Evolutionary conservation across 2,329 filamentous ascomycete genomes (phyloP), one percentile per base, ranked within the genome.

Genomic region (Fusarium proliferatum): DNA sequence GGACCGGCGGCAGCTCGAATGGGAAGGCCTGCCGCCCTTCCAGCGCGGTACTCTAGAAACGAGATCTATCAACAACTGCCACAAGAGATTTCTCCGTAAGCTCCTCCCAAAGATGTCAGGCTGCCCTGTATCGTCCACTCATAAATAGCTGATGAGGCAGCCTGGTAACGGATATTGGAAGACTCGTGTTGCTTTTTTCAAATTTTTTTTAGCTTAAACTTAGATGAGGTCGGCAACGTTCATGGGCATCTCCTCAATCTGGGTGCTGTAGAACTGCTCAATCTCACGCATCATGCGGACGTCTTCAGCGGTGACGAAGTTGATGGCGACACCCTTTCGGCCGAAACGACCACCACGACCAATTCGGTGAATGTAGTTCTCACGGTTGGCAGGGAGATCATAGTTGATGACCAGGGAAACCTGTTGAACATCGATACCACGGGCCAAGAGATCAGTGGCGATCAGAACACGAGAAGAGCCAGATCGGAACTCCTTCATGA

Each of bases 241-340:
- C 96, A 99, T 98, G 82, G 96, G 96, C 96, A 99, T 99, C 91
- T 99, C 96, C 88, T 99, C 96, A 79, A 99, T 98, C 89, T 99
- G 96, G 85, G 96, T 99, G 91, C 94, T 97, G 93, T 99, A 99
- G 91, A 98, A 99, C 88, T 98, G 94, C 87, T 99, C 96, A 80
- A 99, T 99, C 87, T 99, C 96, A 85, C 96, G 92, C 94, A 99
- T 97, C 94, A 99, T 98, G 86, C 96, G 95, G 82, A 99, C 96
- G 86, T 99, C 96, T 78, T 99, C 96, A 81, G 95, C 94, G 73
- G 96, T 98, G 85, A 99, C 96, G 85, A 99, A 99, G 94, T 99
- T 99, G 91, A 99, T 99, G 82, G 96, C 96, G 85, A 99, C 96
- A 93, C 96, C 96, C 93, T 99, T 99, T 86, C 96, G 95, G 86